Evolutionary conservation across 805 yeast genomes (phyloP), one percentile per base, ranked within the genome.

Genomic region (Scheffersomyces amazonensis): DNA sequence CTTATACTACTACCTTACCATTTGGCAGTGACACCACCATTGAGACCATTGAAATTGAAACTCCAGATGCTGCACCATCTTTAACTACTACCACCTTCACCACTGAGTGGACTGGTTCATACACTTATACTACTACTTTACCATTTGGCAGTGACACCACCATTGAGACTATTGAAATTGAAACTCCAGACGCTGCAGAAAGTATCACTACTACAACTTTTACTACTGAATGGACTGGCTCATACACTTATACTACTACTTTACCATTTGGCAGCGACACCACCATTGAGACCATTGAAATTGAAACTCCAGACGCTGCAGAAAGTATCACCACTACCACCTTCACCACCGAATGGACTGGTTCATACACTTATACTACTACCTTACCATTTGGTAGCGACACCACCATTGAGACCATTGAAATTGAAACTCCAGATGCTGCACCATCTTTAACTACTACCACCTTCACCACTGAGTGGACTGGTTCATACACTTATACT

Each of bases 21-120:
- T 16, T 13, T 32, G 35, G 27, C 20, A 32, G 15, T 27, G 40
- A 28, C 6, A 22, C 35, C n/a, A 37, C 36, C 10, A 21, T 37
- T 19, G 28, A 27, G n/a, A 16, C 29, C 16, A 20, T 3, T 4
- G 29, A 28, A 23, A 11, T 15, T 4, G 12, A 19, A 19, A 18
- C 36, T 17, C 30, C 30, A 21, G 5, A 12, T 13, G 15, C 19
- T 23, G 21, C 27, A 32, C 13, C 25, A 17, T n/a, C 18, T 17
- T 12, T n/a, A 20, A 32, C 34, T 8, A 19, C 18, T 17, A 20
- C 22, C 17, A 27, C 30, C 17, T 8, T 27, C 12, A 27, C 30
- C 17, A 27, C 30, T 4, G 17, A 27, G 10, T 27, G 30, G 30
- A 27, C 30, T 13, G 30, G 30, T 13, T 8, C 30, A 12, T 6